Evolutionary conservation across 75 land plant species (phyloP).

Genomic region (Larix kaempferi): DNA sequence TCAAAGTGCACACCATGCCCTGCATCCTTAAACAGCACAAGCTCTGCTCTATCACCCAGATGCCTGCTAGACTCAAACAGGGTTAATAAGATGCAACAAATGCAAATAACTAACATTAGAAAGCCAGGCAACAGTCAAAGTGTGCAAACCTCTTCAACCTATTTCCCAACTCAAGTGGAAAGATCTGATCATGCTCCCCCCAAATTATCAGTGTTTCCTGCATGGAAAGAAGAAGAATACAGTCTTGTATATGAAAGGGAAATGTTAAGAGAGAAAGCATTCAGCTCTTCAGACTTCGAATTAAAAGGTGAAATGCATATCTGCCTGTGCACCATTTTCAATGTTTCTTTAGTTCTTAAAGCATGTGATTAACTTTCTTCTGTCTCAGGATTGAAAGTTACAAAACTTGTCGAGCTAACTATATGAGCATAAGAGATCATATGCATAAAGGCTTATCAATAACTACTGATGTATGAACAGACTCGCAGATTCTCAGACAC

Average conservation of each 20-base stretch:
- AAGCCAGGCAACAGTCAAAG: neutral
- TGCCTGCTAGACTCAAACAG: slow-evolving; percentile 39
- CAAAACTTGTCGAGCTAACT: neutral
- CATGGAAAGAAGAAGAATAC: neutral
- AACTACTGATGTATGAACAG: neutral
- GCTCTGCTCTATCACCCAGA: slow-evolving; percentile 53
- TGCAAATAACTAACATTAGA: neutral
- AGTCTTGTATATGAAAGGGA: neutral
- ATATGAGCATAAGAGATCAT: neutral
- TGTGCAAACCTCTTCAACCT: slow-evolving; percentile 49
- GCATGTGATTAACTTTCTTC: neutral
- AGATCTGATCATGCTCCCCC: slow-evolving; percentile 76
- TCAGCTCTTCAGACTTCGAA: neutral
- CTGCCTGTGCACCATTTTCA: neutral
- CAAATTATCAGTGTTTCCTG: slow-evolving; percentile 71
- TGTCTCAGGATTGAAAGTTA: neutral
- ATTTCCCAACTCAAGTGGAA: slow-evolving; percentile 61
- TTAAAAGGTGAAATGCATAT: neutral
- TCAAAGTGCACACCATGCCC: slow-evolving; percentile 77
- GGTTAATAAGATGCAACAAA: neutral
- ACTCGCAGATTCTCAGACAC: neutral
- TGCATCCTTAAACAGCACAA: slow-evolving; percentile 59
- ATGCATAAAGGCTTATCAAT: neutral
- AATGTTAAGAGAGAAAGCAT: neutral
- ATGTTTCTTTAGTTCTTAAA: neutral